Base-by-base conservation (phyloP, 2,329 filamentous ascomycete species). In the Hysterium pulicare region DNA sequence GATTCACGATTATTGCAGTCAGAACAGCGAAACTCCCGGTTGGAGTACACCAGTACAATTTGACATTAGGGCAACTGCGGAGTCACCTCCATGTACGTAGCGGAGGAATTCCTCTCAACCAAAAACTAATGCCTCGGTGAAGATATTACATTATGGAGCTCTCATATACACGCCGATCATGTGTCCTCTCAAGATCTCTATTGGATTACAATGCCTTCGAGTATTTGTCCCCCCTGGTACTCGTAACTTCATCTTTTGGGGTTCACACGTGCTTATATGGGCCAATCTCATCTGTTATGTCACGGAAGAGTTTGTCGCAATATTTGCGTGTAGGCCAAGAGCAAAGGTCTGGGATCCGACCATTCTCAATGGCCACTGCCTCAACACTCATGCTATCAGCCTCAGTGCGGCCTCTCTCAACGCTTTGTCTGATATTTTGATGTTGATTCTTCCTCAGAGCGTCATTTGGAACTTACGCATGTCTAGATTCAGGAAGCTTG, bases 181-280 rank as follows among this genome's bases (percentile, higher is more conserved):
- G 8, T 6, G 37, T 9, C 16, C 38, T 6, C 16, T 72, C 40
- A 73, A 73, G 42, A 57, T 57, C 2, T 64, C 67, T 9, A 71
- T 74, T 34, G 55, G 74, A 10, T 33, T 70, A 6, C 69, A 74
- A 41, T 75, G 72, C 71, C 57, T 54, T 15, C 57, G 62, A 5
- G 47, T 71, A 3, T 67, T 72, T 33, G 61, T 63, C 5, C 53
- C 61, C 1, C 40, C 33, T 22, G 51, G 55, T 17, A 41, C 52
- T 15, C 54, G 50, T 6, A 53, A 52, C 24, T 16, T 44, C 5
- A 69, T 71, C 42, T 71, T 63, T 59, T 68, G 59, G 61, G 61
- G 54, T 1, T 68, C 57, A 44, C 44, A 60, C 34, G 10, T 43
- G 8, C 45, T 70, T 9, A 59, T 58, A 9, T 44, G 44, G 3